Evolutionary conservation across 345 rosid genomes (phyloP), one percentile per base, ranked within the genome.

Genomic region (Durio zibethinus): DNA sequence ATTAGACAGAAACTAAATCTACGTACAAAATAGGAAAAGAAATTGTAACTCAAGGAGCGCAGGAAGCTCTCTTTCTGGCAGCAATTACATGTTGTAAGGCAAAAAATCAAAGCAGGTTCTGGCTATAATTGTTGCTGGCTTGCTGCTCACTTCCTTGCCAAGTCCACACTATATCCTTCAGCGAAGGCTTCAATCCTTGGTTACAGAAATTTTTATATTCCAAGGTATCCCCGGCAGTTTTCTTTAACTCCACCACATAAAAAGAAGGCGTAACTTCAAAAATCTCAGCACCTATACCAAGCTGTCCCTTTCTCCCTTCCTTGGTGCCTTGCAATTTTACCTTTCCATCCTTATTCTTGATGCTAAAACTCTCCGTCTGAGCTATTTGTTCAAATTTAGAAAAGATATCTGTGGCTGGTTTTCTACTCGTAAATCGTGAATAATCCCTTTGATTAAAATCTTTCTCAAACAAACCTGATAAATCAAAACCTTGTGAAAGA

Each of bases 101-200:
- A 18, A n/a, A 65, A 36, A 20, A 47, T n/a, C 47, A 65, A 38
- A 36, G 27, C 70, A 36, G 16, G 47, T 38, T 65, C 27, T 38
- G 70, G 47, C 2, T 27, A 45, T 4, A 25, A 21, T 40, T 73
- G 20, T 56, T 62, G 21, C 12, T 62, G 76, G 6, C 48, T 27
- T 80, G 72, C 80, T 77, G 85, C 75, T 73, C 80, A 76, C 27
- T 78, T 54, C 91, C 94, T 74, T 91, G 86, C 96, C 97, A 94
- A 45, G 86, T 85, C 97, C 98, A 90, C 7, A 93, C 97, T n/a
- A 94, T 93, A 70, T 93, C 98, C 78, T 88, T 86, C 8, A 94
- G 88, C 31, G 95, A 91, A 23, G 97, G 94, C 79, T 84, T 94
- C 73, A 94, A 77, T 76, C 81, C 97, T 5, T 77, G 80, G 78